Evolutionary conservation across 2,329 filamentous ascomycete genomes (phyloP), one percentile per base, ranked within the genome.

Genomic region (Colletotrichum abscissum): DNA sequence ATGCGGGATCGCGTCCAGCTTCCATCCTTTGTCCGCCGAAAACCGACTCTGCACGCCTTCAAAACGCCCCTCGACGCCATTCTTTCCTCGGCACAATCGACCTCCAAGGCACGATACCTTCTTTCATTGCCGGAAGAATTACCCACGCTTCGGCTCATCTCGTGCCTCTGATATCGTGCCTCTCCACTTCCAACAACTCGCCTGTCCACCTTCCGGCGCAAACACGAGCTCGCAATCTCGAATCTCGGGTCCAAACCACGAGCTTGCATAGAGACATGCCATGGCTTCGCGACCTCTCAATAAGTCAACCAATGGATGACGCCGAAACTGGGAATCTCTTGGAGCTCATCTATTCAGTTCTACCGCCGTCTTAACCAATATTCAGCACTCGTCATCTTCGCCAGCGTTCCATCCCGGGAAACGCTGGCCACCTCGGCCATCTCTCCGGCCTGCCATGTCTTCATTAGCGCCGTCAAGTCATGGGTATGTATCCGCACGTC

Each of bases 11-110:
- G 28, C 49, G 16, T 26, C 19, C 35, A 56, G 26, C 62, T 38
- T 71, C 67, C 14, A 66, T 60, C 60, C 60, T 73, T 71, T 22
- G 67, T 63, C 62, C 67, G 67, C 71, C 67, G 60, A 73, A 66
- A 71, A 66, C 19, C 67, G 71, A 73, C 16, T 35, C 30, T 24
- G 38, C 58, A 38, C 46, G 6, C 28, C 67, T 35, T 24, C 67
- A 60, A 66, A 14, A 35, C 35, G 28, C 56, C 54, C 26, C 38
- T 69, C 58, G 24, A 26, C 16, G 30, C 30, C 22, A 19, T 28
- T 35, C 46, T 67, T 71, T 60, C 71, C 71, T 73, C 60, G 71
- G 71, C 46, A 67, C n/a, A 73, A 38, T 22, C 46, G 5, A 35
- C 11, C 19, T 22, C 55, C 38, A 24, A 8, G 55, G 33, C 52